Base-by-base conservation (phyloP, 495 filamentous ascomycete genomes). In the Lasiosphaeria ovina region DNA sequence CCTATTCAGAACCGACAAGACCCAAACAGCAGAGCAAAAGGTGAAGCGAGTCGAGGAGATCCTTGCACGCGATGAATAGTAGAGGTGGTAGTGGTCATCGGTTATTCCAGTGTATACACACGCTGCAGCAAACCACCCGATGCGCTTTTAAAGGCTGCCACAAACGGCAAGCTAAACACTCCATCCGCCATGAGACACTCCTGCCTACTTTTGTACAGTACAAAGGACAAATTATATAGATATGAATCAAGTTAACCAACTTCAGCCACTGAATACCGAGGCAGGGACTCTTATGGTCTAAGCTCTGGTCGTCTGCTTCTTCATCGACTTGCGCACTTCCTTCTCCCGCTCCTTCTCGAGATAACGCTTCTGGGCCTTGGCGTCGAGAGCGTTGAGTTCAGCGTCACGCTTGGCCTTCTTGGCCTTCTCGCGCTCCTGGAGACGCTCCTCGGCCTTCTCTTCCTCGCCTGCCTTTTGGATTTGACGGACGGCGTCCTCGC, bases 341-440 rank as follows among this genome's bases (percentile, higher is more conserved):
- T 89, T 90, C 71, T 94, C 89, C 64, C 83, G 81, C 82, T 98
- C 94, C 72, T 87, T 89, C 60, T 98, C 95, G 55, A 98, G 79
- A 71, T 87, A 97, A 79, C 93, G 96, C 77, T 91, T 89, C 83
- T 98, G 94, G 67, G 94, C 92, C 66, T 96, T 93, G 17, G 93
- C 93, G 62, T 85, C 91, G 79, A 98, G 85, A 8, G 84, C 82
- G 68, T 88, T 89, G 55, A 98, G 77, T 76, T 87, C 81, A 53
- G 83, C 80, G 69, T 98, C 94, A n/a, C 94, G 81, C 82, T 96
- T 92, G 67, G 92, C 85, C 81, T 95, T 97, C 82, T 92, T 95
- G 66, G 83, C 76, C 81, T 89, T 91, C 73, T 97, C 94, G 16
- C 84, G 83, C 66, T 91, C 85, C 6, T 84, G 58, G 62, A 83